phyloP scores from a whole-genome alignment of 441 rosid species.

The Metrosideros polymorpha region DNA sequence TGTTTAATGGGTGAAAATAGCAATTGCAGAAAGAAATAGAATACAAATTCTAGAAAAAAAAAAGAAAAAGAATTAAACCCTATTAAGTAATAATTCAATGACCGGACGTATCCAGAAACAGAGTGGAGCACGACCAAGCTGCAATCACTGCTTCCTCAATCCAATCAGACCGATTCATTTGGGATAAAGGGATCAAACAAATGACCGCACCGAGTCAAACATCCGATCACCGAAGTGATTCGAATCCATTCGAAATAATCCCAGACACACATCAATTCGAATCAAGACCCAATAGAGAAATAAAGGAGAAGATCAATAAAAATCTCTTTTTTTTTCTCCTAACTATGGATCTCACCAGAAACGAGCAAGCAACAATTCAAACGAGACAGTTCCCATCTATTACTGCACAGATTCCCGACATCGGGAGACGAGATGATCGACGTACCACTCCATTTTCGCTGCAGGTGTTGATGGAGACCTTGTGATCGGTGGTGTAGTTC shows the following conservation, averaged over 20 bases:
- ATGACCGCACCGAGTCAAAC: not conserved
- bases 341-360: not conserved
- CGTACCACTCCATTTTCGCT: constrained; percentile 10
- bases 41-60: not conserved
- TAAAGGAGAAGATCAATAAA: not conserved
- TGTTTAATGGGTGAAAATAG: not conserved
- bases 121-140: not conserved
- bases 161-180: not conserved
- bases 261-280: not conserved
- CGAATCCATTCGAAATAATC: not conserved
- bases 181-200: not conserved
- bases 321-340: not conserved
- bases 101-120: not conserved
- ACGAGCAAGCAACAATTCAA: not conserved
- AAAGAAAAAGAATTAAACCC: not conserved
- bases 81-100: not conserved
- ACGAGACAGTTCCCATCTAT: not conserved
- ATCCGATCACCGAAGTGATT: not conserved
- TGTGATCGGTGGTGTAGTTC: constrained; percentile 14
- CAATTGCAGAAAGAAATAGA: not conserved
- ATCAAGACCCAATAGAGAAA: not conserved
- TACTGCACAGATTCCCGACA: not conserved
- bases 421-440: not conserved
- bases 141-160: not conserved
- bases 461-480: constrained; percentile 11